Evolutionary conservation across 2,329 filamentous ascomycete species (phyloP), one percentile per base, ranked within the genome.

Genomic region (Colletotrichum lentis): DNA sequence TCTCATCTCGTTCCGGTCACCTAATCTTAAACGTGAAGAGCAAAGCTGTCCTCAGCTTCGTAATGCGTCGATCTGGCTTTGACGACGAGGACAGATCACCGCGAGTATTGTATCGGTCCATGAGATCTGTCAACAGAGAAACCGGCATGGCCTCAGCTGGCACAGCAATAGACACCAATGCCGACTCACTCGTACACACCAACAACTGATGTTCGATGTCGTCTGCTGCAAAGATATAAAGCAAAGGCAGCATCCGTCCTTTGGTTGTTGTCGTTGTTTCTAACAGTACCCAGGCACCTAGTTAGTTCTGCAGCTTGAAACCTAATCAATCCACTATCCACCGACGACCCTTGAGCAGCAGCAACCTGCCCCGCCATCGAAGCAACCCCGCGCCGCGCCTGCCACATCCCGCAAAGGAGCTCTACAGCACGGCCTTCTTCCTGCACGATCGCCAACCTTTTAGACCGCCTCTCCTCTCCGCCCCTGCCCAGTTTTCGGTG

Each of bases 281-380:
- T 35, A 35, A 35, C 31, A 35, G 31, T 35, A 35, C 8, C 31
- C 8, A 35, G 31, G 8, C 2, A 10, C 31, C 7, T 35, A 35
- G 31, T 39, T 41, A 20, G 43, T 12, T 60, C 55, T 44, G 27
- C 54, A 43, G 37, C 54, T 62, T 16, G 37, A 44, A 54, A 37
- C 12, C 59, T 37, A 54, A 52, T 43, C 24, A 22, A 41, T 18
- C n/a, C 18, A 27, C 22, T 18, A 18, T 41, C 46, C 46, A 18
- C 20, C 47, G 6, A 27, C 44, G 54, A 64, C 52, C 55, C 62
- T 59, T 39, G 52, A 56, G 37, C 35, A 60, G 49, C 50, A 39
- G 8, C 18, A 27, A 35, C 41, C 47, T 69, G 66, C 66, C 66
- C 66, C 66, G 66, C 66, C 66, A 69, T 69, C 56, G 22, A 56